Evolutionary conservation across 768 basidiomycete species (phyloP).

Genomic region (Mrakia blollopis): DNA sequence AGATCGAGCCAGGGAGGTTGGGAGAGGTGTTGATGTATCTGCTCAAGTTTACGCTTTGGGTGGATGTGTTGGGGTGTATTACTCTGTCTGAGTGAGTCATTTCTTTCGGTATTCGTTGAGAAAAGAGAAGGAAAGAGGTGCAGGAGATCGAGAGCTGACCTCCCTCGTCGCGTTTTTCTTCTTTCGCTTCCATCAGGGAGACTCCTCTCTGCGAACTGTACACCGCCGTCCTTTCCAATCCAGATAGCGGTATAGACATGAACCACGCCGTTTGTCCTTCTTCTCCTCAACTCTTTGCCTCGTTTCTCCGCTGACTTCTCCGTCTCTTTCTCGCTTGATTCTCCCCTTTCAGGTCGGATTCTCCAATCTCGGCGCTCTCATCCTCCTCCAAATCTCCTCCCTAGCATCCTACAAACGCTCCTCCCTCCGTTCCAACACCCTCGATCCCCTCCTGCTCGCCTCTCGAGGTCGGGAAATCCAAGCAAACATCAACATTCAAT

Average conservation of each 20-base stretch:
- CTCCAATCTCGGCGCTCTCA: slow-evolving; percentile 4
- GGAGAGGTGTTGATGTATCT: slow-evolving; percentile 7
- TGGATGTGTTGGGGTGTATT: neutral
- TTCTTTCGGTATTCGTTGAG: neutral
- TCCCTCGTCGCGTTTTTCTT: neutral
- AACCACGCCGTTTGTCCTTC: neutral
- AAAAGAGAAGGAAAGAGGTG: neutral
- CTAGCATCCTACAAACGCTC: neutral
- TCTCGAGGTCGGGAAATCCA: neutral
- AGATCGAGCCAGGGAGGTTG: slow-evolving; percentile 1
- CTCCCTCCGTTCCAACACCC: neutral
- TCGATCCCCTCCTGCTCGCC: neutral
- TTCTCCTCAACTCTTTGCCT: neutral
- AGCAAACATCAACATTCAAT: neutral
- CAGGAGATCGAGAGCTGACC: neutral
- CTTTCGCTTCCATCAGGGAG: neutral
- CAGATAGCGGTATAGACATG: neutral
- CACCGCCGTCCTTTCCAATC: neutral
- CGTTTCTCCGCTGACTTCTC: neutral
- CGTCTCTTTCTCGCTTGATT: neutral
- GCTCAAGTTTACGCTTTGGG: neutral
- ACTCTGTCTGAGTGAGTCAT: neutral
- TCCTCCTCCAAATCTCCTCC: slow-evolving; percentile 1
- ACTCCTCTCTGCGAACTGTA: slow-evolving; percentile 4
- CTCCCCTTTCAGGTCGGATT: neutral